Conservation (phyloP, 306 rosid genomes). For the Cicer judaicum region DNA sequence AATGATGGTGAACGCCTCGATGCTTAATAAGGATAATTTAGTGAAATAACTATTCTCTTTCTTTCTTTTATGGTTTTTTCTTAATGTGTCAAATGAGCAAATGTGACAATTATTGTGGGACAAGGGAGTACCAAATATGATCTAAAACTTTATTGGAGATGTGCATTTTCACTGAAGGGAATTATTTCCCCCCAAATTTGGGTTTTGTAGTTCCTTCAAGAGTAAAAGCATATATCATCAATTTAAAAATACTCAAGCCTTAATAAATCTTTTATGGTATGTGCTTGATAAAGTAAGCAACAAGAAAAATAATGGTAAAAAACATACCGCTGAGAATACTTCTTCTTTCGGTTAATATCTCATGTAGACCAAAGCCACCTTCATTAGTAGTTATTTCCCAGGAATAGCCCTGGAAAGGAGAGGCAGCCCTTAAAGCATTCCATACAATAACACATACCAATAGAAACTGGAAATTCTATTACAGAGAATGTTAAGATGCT, state of each 20-base stretch:
- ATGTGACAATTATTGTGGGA: too few relatives aligned
- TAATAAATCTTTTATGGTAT: conserved; percentile 25
- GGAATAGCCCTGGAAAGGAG: conserved; percentile 73
- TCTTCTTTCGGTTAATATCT: conserved; percentile 63
- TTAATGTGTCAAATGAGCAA: too few relatives aligned
- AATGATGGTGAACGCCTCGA: too few relatives aligned
- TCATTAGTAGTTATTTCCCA: conserved; percentile 87
- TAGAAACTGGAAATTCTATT: conserved; percentile 4
- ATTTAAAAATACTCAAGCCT: conserved; percentile 2
- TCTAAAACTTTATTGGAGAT: conserved; percentile 24
- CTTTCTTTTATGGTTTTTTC: too few relatives aligned
- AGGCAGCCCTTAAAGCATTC: conserved; percentile 20
- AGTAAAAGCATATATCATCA: conserved; percentile 30
- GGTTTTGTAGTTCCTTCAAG: conserved; percentile 25
- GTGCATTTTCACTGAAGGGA: conserved; percentile 1
- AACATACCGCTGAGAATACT: conserved; percentile 69
- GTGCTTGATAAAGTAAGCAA: conserved; percentile 16
- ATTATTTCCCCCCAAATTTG: conserved; percentile 12
- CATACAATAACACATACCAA: conserved; percentile 5
- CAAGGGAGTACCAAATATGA: not conserved
- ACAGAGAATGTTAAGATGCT: conserved; percentile 7
- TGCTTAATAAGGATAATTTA: too few relatives aligned
- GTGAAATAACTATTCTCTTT: too few relatives aligned
- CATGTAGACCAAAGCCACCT: conserved; percentile 83
- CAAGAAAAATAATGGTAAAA: conserved; percentile 30